Percentiles rank a stretch among this genome's conserved stretches.
Evolutionary conservation across 2,329 filamentous ascomycete species (phyloP).

Genomic region (Bisporella sp.): DNA sequence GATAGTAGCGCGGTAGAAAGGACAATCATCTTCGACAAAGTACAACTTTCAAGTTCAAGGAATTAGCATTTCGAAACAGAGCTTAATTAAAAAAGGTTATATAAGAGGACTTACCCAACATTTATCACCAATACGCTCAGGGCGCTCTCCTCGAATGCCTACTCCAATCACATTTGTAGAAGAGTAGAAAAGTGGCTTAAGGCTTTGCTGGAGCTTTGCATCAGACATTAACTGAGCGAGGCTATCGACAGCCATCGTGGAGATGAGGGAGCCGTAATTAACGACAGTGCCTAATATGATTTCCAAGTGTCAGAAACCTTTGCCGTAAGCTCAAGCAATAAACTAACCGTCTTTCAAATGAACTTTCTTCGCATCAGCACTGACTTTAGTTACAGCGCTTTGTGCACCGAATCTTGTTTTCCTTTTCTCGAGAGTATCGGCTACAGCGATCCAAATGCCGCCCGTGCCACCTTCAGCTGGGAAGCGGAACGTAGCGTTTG

Average conservation of each 20-base stretch:
- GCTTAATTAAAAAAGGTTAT: conserved; percentile 14
- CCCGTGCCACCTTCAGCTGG: conserved; percentile 91
- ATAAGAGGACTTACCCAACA: conserved; percentile 66
- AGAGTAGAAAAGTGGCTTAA: conserved; percentile 70
- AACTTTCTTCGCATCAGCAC: conserved; percentile 78
- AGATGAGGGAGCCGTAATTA: conserved; percentile 40
- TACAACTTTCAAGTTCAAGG: conserved; percentile 39
- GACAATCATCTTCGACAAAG: conserved; percentile 98
- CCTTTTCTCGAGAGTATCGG: conserved; percentile 83
- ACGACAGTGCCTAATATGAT: background rate
- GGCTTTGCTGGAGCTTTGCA: conserved; percentile 80
- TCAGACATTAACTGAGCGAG: conserved; percentile 83
- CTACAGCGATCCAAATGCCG: conserved; percentile 97
- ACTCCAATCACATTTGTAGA: conserved; percentile 96
- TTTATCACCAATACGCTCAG: conserved; percentile 96
- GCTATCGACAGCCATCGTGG: conserved; percentile 91
- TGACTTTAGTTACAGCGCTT: conserved; percentile 77
- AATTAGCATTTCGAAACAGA: conserved; percentile 41
- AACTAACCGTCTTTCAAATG: conserved; percentile 78
- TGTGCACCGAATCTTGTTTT: conserved; percentile 86
- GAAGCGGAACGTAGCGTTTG: conserved; percentile 98
- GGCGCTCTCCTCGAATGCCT: conserved; percentile 83
- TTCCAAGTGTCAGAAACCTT: background rate
- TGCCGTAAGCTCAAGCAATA: conserved; percentile 69
- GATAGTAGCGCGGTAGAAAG: conserved; percentile 98